These are phyloP conservation scores for Pyrrhoderma noxium DNA, from an alignment of 1,284 basidiomycete species.

Conservation along the genomic window DNA sequence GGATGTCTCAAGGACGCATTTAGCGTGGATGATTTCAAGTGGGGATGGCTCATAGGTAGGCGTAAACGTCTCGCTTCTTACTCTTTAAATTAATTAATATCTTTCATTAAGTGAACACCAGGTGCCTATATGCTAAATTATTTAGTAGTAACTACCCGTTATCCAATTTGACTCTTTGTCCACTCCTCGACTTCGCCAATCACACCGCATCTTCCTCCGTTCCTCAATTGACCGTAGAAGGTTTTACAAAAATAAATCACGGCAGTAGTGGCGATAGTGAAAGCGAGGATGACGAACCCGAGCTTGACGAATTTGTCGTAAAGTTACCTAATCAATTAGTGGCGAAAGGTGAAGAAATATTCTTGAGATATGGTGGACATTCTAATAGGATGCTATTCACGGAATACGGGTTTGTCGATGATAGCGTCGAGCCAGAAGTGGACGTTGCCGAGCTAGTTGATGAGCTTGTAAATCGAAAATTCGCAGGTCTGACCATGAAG, in stretches of 20 bases:
- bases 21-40: constrained; percentile 46
- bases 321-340: constrained; percentile 38
- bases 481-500: constrained; percentile 39
- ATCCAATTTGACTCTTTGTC: constrained; percentile 78
- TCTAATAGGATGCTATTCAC: constrained; percentile 66
- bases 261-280: background rate
- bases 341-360: constrained; percentile 52
- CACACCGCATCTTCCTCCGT: constrained; percentile 39
- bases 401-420: constrained; percentile 76
- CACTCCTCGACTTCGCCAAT: constrained; percentile 82
- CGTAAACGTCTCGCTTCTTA: constrained; percentile 17
- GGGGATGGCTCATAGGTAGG: constrained; percentile 83
- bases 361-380: constrained; percentile 71
- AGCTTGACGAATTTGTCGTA: constrained; percentile 42
- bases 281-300: background rate
- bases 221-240: constrained; percentile 36
- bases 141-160: constrained; percentile 43
- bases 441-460: constrained; percentile 56
- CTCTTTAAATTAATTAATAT: constrained; percentile 10
- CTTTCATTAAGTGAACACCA: constrained; percentile 65
- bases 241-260: background rate
- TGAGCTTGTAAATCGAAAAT: constrained; percentile 34
- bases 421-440: constrained; percentile 40
- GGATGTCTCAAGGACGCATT: constrained; percentile 38
- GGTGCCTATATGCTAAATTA: constrained; percentile 75